phyloP scores from a whole-genome alignment of 2,329 filamentous ascomycete genomes.

The Pseudogymnoascus sp. region DNA sequence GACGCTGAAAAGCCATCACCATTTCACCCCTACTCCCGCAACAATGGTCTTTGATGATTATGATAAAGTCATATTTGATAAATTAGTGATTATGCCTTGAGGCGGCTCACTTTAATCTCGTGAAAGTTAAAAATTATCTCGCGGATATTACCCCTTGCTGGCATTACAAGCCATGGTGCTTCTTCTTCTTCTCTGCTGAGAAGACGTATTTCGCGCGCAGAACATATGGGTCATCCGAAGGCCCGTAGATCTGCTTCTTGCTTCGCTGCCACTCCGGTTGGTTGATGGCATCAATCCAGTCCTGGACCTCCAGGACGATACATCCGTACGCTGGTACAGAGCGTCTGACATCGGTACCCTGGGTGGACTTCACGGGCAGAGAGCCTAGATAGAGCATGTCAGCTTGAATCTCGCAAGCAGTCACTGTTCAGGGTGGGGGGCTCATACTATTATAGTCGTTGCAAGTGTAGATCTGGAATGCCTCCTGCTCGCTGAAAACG shows the following conservation, averaged over 20 bases:
- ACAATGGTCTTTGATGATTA: background rate
- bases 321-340: constrained; percentile 71
- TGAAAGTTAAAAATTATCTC: background rate
- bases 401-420: constrained; percentile 23
- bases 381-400: constrained; percentile 28
- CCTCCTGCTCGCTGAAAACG: constrained; percentile 74
- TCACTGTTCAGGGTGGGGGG: constrained; percentile 21
- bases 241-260: constrained; percentile 49
- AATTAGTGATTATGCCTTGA: background rate
- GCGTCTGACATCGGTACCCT: constrained; percentile 52
- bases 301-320: constrained; percentile 83
- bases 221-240: constrained; percentile 52
- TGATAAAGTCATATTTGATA: background rate
- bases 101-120: background rate
- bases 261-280: constrained; percentile 75
- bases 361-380: constrained; percentile 59
- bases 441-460: constrained; percentile 59
- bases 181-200: constrained; percentile 22
- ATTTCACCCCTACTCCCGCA: background rate
- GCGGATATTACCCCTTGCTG: background rate
- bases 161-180: background rate
- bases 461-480: constrained; percentile 84
- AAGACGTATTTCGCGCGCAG: constrained; percentile 54
- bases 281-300: constrained; percentile 92
- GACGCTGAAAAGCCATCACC: background rate